Conservation (phyloP, 441 rosid species). For the Bruguiera hainesii region DNA sequence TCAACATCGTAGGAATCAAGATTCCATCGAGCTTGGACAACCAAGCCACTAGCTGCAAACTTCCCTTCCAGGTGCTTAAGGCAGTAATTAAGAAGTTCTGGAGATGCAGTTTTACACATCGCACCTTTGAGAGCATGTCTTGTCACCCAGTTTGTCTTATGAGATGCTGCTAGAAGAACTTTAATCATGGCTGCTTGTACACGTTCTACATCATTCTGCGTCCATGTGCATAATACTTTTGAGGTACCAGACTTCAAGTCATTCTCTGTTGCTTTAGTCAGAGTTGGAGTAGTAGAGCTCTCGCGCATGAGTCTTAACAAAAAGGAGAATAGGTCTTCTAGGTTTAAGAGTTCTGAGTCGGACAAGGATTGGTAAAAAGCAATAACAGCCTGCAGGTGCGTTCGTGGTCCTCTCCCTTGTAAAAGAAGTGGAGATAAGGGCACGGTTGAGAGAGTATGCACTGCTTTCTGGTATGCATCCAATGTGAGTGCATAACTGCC, state of each 20-base stretch:
- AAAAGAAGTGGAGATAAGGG: constrained; percentile 42
- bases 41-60: constrained; percentile 32
- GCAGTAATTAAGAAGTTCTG: constrained; percentile 61
- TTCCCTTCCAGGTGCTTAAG: constrained; percentile 54
- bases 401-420: constrained; percentile 38
- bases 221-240: constrained; percentile 44
- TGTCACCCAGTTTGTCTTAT: constrained; percentile 41
- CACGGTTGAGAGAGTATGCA: constrained; percentile 38
- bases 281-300: constrained; percentile 12
- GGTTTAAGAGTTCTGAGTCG: constrained; percentile 40
- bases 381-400: constrained; percentile 43
- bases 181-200: constrained; percentile 49
- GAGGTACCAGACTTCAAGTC: constrained; percentile 7
- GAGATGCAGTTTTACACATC: constrained; percentile 43
- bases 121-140: constrained; percentile 58
- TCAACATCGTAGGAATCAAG: constrained; percentile 43
- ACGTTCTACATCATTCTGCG: constrained; percentile 43
- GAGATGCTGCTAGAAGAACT: constrained; percentile 39
- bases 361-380: constrained; percentile 50
- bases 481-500: constrained; percentile 58
- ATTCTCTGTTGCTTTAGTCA: constrained; percentile 15
- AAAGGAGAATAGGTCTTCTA: constrained; percentile 57
- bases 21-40: constrained; percentile 42
- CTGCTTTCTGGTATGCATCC: constrained; percentile 48
- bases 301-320: constrained; percentile 39